Base-by-base conservation (phyloP, 257 asterid species). In the Capsicum chinense region DNA sequence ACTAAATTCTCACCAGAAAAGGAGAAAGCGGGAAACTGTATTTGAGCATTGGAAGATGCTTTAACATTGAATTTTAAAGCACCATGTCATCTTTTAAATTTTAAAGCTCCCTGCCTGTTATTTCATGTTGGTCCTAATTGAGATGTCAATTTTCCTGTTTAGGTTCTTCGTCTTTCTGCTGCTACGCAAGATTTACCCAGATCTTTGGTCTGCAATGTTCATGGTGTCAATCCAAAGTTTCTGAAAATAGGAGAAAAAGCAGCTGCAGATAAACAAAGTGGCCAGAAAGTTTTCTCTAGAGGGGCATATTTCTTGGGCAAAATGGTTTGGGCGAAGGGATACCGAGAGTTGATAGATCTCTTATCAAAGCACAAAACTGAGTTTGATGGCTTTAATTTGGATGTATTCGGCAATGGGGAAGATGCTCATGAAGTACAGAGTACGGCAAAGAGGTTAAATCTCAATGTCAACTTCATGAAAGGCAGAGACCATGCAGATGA, bases 281-380 rank as follows among this genome's bases (percentile, higher is more conserved):
- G 99, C 63, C 92, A 94, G 87, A 93, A 86, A 84, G 84, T 90
- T 57, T 97, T 97, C 87, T 92, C 96, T 9, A 93, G 94, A 90
- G 99, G 99, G 85, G 99, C 99, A 59, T 97, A 97, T 90, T 97
- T 97, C 91, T 80, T 95, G 50, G 99, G 99, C 87, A 97, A 97
- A 95, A 93, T 97, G 99, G 99, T 97, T 66, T 97, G 99, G 99
- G 99, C 99, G 33, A 97, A 97, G 90, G 99, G 99, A 80, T 95
- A 97, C 68, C 91, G 89, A 87, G 99, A 97, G 92, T 85, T 97
- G 92, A 93, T 95, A 85, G 97, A 97, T 87, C 90, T 97, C 88
- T 84, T 97, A 83, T 88, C 95, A 79, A 94, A 89, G 90, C 97
- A 92, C 83, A 92, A 92, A 81, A 93, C 85, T 15, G 94, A 94